These are phyloP conservation scores for Acanthamoeba healyi DNA, from an alignment of 208 protist species.

Conservation along the genomic window DNA sequence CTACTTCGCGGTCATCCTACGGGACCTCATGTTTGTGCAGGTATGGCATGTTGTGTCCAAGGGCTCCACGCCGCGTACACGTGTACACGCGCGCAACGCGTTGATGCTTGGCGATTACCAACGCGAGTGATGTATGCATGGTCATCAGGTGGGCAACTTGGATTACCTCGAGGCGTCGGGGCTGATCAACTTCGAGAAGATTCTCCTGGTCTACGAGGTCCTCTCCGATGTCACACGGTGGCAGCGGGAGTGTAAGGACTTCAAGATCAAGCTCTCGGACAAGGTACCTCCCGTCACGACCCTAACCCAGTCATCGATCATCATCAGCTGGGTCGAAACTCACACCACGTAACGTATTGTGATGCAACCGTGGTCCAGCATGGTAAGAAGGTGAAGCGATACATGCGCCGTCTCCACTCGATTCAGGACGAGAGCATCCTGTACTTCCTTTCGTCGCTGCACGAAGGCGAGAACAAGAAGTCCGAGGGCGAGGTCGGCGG, in stretches of 20 bases:
- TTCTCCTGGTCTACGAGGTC: conserved; percentile 25
- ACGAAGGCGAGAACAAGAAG: conserved; percentile 47
- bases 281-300: background rate
- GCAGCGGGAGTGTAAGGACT: conserved; percentile 20
- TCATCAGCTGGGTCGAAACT: background rate
- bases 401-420: conserved; percentile 11
- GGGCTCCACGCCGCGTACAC: too few species aligned
- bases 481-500: conserved; percentile 17
- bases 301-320: background rate
- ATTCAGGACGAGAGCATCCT: conserved; percentile 65
- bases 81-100: background rate
- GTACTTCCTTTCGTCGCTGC: conserved; percentile 51
- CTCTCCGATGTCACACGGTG: background rate
- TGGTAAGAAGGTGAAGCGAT: background rate
- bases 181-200: conserved; percentile 64
- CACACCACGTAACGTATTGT: background rate
- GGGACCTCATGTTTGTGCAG: conserved; percentile 40
- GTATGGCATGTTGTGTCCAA: too few species aligned
- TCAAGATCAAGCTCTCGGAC: background rate
- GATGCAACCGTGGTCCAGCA: too few species aligned
- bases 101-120: too few species aligned
- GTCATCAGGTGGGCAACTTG: background rate
- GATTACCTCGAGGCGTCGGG: conserved; percentile 43
- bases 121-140: background rate
- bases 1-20: conserved; percentile 47